A percentile compares a stretch with the other conserved stretches of the same genome.
Evolutionary conservation across 305 asterid genomes (phyloP).

Genomic region (Fraxinus angustifolia): DNA sequence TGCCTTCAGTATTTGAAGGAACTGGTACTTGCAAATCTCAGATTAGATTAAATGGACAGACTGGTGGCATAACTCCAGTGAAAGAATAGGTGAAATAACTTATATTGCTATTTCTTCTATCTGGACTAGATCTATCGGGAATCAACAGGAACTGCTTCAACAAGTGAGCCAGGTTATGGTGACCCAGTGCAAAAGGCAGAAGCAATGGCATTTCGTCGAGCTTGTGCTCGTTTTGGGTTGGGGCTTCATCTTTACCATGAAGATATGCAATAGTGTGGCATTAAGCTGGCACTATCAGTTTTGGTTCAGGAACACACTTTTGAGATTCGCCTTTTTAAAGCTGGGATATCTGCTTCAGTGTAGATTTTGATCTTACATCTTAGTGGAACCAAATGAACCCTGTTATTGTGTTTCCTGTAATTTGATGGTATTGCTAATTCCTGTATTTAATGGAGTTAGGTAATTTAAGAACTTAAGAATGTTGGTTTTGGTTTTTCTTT

Average conservation of each 20-base stretch:
- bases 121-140: constrained; percentile 58
- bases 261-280: constrained; percentile 44
- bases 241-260: constrained; percentile 81
- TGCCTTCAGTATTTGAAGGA: not conserved
- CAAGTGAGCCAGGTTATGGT: constrained; percentile 53
- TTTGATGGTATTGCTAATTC: not conserved
- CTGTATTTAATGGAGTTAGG: not conserved
- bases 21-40: not conserved
- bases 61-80: not conserved
- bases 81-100: not conserved
- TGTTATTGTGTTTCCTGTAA: not conserved
- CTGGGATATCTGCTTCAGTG: constrained; percentile 1
- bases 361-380: not conserved
- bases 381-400: constrained; percentile 8
- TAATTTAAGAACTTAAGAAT: not conserved
- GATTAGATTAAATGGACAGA: constrained; percentile 8
- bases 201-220: constrained; percentile 92
- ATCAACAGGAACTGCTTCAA: constrained; percentile 70
- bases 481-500: not conserved
- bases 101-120: not conserved
- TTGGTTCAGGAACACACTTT: not conserved
- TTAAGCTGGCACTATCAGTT: not conserved
- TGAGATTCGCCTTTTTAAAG: not conserved
- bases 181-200: constrained; percentile 86
- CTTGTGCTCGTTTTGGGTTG: constrained; percentile 87